Percentiles rank a stretch among this genome's conserved stretches.
Evolutionary conservation across 805 yeast species (phyloP).

Genomic region (Huiozyma naganishii): DNA sequence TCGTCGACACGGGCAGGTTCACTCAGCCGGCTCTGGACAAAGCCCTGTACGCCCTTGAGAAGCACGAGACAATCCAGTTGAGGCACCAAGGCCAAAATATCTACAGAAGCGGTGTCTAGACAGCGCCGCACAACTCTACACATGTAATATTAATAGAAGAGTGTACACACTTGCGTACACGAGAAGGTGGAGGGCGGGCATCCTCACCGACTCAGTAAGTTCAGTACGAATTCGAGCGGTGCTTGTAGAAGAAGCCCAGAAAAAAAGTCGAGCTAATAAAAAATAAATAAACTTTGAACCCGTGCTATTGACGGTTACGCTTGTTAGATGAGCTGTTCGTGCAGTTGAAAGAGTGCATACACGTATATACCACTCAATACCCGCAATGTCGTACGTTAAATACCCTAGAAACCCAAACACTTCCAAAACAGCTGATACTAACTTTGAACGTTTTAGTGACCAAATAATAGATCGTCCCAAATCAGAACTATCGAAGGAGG

Average conservation of each 20-base stretch:
- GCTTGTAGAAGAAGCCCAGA: background rate
- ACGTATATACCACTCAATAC: conserved; percentile 3
- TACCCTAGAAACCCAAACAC: too few species aligned
- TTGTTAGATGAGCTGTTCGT: background rate
- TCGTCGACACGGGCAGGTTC: conserved; percentile 54
- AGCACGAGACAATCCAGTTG: conserved; percentile 78
- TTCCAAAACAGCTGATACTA: conserved; percentile 4
- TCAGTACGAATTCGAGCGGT: too few species aligned
- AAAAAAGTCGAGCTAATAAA: background rate
- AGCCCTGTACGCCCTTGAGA: conserved; percentile 71
- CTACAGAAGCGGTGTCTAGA: conserved; percentile 58
- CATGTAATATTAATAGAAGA: too few species aligned
- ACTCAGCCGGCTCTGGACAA: conserved; percentile 67
- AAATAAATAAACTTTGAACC: too few species aligned
- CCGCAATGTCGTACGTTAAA: conserved; percentile 6
- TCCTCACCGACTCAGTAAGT: background rate
- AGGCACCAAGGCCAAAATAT: conserved; percentile 79
- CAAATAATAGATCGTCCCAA: conserved; percentile 62
- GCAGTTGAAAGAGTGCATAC: background rate
- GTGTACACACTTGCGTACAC: background rate
- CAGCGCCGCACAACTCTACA: background rate
- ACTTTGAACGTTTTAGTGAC: conserved; percentile 2
- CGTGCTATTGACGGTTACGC: too few species aligned
- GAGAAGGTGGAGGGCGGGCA: background rate
- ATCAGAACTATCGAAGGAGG: conserved; percentile 69